Evolutionary conservation across 148 eudicot species (phyloP), one percentile per base, ranked within the genome.

Genomic region (Arctostaphylos glauca): DNA sequence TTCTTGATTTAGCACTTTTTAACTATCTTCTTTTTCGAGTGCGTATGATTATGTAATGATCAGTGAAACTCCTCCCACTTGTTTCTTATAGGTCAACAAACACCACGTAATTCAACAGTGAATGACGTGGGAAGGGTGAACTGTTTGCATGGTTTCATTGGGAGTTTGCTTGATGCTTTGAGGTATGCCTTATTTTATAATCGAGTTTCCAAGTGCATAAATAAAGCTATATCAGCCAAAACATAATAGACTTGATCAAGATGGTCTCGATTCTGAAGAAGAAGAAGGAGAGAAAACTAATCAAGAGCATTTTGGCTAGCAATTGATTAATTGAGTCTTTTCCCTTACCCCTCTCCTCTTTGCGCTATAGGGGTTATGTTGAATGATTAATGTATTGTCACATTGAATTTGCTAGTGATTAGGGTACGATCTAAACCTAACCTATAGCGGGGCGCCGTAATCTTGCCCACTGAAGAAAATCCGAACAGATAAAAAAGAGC

Each of bases 71-170:
- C 21, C 55, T 18, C 10, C 46, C 2, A 7, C 76, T 68, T 21
- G 21, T 78, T 58, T 48, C 0, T 79, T 70, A 54, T 82, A 91
- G 94, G 94, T 50, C 92, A 88, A 74, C 8, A 47, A 43, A 82
- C 84, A 41, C 38, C 4, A 4, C 74, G 84, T 7, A 81, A 38
- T 41, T n/a, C 80, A 56, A 52, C 79, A 15, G 1, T 89, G 53
- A 19, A 90, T 21, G 94, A 91, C 60, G 41, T 18, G 48, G 5
- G 66, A 43, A 76, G 80, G 49, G 71, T 82, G 48, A 50, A 67
- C 43, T 82, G 76, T 62, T 49, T 76, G 68, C 52, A 43, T 76
- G 72, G 52, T 77, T 64, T 59, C 43, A 64, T 83, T 3, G 52
- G 80, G 14, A 76, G 66, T 52, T 9, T 83, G 53, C 84, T 83